Base-by-base conservation (phyloP, 2,329 filamentous ascomycete species). In the Cytospora piceicola region DNA sequence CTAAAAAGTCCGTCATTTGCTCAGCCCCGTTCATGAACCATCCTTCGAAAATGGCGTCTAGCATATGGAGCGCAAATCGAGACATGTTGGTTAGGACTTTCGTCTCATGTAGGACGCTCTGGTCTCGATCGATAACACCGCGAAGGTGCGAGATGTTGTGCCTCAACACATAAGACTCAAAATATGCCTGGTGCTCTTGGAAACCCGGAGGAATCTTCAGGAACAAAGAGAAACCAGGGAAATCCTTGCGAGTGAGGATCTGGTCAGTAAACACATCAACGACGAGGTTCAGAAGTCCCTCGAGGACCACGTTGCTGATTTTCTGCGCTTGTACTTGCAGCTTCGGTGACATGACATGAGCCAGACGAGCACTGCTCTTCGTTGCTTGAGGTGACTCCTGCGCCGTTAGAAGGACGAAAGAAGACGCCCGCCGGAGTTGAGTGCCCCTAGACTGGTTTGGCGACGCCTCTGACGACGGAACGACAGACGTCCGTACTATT, bases 21-120 rank as follows among this genome's bases (percentile, higher is more conserved):
- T 93, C 91, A 1, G 92, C 92, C 1, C 94, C 94, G 70, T 95
- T 90, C 69, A 97, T 86, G 73, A 98, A 98, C 92, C 94, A 97
- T 20, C 95, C 95, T 77, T 98, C 95, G 70, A 95, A 97, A 15
- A 97, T 90, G 7, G 93, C 92, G 75, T 99, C 95, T 0, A 90
- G 87, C 75, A 98, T 85, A 73, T 98, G 92, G 3, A 86, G 81
- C 36, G 89, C 88, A 69, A 97, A 90, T 15, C 93, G 87, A 0
- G 91, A 89, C 73, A 99, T 82, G 70, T 99, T 99, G 4, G 90
- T 94, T 58, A 99, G 81, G 0, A 96, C 86, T 67, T 90, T 88
- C 1, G 95, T 92, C 74, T 98, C 94, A 64, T 87, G 86, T 1
- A 98, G 82, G 0, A 90, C 79, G 63, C 89, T 88, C 72, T 91